Conservation (phyloP, 23 red algal genomes). For the Gracilaria vermiculophylla region DNA sequence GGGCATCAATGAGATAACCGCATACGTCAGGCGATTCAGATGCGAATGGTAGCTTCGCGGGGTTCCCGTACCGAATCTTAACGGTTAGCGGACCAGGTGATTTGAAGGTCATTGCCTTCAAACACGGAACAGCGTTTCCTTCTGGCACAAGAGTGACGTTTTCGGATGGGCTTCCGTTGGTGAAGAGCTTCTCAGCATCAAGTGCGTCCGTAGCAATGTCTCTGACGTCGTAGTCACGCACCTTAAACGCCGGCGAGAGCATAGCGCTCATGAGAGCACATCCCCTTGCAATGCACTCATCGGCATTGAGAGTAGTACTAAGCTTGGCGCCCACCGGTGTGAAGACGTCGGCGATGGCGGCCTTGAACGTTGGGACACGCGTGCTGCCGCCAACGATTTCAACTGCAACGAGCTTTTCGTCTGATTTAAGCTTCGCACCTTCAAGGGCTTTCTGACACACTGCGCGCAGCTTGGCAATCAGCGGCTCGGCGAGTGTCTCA, state of each 20-base stretch:
- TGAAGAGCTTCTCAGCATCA: constrained; percentile 61
- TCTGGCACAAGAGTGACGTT: constrained; percentile 63
- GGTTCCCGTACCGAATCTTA: constrained; percentile 54
- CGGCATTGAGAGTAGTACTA: constrained; percentile 89
- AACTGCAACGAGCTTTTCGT: constrained; percentile 66
- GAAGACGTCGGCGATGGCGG: constrained; percentile 64
- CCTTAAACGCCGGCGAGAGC: constrained; percentile 85
- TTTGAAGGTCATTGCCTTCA: constrained; percentile 79
- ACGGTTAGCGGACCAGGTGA: constrained; percentile 71
- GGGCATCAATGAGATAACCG: constrained; percentile 40
- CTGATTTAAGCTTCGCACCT: constrained; percentile 23
- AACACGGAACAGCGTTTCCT: constrained; percentile 60
- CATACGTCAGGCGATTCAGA: constrained; percentile 35
- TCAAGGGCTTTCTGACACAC: constrained; percentile 57
- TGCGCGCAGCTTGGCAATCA: constrained; percentile 52
- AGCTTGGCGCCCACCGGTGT: constrained; percentile 31
- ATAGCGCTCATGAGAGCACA: constrained; percentile 92
- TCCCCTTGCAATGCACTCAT: constrained; percentile 90
- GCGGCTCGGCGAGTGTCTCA: constrained; percentile 66
- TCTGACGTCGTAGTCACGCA: constrained; percentile 78
- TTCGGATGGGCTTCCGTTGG: constrained; percentile 38
- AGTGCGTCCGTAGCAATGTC: constrained; percentile 80
- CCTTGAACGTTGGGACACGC: constrained; percentile 83
- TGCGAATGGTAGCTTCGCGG: constrained; percentile 1
- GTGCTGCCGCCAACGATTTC: constrained; percentile 94